Evolutionary conservation across 106 monocot genomes (phyloP).

Genomic region (Dioscorea alata): DNA sequence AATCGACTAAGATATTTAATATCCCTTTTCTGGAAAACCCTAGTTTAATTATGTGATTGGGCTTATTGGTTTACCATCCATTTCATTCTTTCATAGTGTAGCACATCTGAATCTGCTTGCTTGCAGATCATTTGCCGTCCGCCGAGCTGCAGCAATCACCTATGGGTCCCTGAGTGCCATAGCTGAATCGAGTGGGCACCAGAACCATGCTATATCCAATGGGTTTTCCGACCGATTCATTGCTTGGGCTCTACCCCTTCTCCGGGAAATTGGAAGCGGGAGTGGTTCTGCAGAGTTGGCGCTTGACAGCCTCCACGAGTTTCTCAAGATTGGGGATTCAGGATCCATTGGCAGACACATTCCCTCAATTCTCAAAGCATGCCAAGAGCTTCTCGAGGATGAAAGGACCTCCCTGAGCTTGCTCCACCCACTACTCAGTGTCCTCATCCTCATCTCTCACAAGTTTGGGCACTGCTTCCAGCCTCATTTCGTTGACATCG

Average conservation of each 20-base stretch:
- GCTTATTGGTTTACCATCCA: neutral
- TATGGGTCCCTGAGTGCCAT: conserved; percentile 70
- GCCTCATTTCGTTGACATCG: conserved; percentile 77
- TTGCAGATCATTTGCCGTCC: conserved; percentile 68
- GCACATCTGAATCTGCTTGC: too few species aligned
- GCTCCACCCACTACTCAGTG: conserved; percentile 51
- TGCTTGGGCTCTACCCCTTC: conserved; percentile 67
- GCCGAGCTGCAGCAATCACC: conserved; percentile 58
- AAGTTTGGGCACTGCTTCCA: conserved; percentile 73
- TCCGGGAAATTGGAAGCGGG: conserved; percentile 28
- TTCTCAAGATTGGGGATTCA: conserved; percentile 50
- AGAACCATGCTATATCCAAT: conserved; percentile 15
- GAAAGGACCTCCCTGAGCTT: conserved; percentile 77
- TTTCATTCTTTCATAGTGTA: neutral
- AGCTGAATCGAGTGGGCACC: conserved; percentile 23
- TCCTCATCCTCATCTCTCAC: conserved; percentile 55
- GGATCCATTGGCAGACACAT: conserved; percentile 37
- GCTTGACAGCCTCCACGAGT: conserved; percentile 53
- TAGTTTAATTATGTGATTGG: neutral
- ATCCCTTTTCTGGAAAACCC: neutral
- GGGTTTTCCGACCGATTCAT: conserved; percentile 54
- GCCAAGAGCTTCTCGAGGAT: conserved; percentile 87
- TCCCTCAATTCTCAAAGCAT: conserved; percentile 59
- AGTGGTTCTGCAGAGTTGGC: conserved; percentile 44
- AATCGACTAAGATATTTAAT: too few species aligned